phyloP scores from a whole-genome alignment of 768 basidiomycete genomes.

The Mrakia frigida region DNA sequence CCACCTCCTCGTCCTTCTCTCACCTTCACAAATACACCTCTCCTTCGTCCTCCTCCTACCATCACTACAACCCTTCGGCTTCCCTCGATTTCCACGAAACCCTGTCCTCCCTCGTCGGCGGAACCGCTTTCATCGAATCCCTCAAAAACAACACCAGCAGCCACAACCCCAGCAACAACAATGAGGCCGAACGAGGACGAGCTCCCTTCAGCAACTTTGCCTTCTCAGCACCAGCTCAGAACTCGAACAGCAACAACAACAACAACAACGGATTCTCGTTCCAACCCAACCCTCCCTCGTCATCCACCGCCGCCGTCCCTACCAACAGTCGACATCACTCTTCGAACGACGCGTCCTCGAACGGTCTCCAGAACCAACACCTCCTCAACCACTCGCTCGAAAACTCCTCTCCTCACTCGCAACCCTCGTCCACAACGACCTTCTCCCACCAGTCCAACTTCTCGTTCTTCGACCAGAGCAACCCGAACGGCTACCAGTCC shows the following conservation, averaged over 20 bases:
- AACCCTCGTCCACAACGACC: not conserved
- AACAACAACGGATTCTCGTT: not conserved
- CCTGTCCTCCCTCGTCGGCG: conserved; percentile 26
- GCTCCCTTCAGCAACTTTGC: not conserved
- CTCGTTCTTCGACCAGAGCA: not conserved
- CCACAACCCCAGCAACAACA: not conserved
- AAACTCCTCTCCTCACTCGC: not conserved
- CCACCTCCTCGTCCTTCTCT: conserved; percentile 10
- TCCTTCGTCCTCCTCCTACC: conserved; percentile 7
- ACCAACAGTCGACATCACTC: conserved; percentile 1
- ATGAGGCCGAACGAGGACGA: not conserved
- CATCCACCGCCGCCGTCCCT: not conserved
- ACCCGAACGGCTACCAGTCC: not conserved
- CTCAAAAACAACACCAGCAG: not conserved
- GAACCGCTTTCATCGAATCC: conserved; percentile 5
- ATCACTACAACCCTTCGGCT: not conserved
- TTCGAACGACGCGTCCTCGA: not conserved
- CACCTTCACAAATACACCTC: conserved; percentile 11
- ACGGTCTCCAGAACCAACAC: not conserved
- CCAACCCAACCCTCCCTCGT: not conserved
- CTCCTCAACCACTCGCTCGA: conserved; percentile 16
- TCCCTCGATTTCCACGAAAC: conserved; percentile 19
- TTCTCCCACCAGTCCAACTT: conserved; percentile 13
- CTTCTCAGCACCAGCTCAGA: not conserved
- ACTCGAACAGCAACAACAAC: not conserved